Evolutionary conservation across 345 rosid species (phyloP), one percentile per base, ranked within the genome.

Genomic region (Ailanthus altissimus): DNA sequence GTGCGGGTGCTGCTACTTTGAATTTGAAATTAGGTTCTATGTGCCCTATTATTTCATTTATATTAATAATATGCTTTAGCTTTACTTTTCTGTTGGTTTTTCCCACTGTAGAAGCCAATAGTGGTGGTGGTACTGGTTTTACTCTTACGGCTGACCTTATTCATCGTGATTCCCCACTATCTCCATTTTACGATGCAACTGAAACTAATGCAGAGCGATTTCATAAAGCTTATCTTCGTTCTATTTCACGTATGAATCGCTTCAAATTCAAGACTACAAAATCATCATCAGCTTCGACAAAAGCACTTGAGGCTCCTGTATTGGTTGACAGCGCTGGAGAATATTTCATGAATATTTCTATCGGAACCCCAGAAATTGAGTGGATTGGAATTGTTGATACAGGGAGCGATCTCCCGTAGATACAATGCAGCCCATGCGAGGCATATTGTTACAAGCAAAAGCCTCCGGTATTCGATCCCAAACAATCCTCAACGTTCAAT

Each of bases 351-450:
- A 76, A 75, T 13, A 83, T 91, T 38, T 84, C 83, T 1, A 77
- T 91, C 4, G 94, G 97, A 49, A 86, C 85, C 20, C 98, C 92
- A 13, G 81, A 85, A 0, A 8, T 86, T 2, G 74, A 73, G 54
- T 72, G 85, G 2, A 70, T 89, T 0, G 92, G 77, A 4, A 77
- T 86, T 0, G 94, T 90, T 1, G 94, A 91, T 72, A 91, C 89
- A 0, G 91, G 93, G 0, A 93, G 93, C 21, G 90, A 93, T 72
- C 88, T 91, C 15, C 84, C 81, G 0, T 93, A 94, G 94, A 70
- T 85, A 2, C 96, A 91, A 14, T 93, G 96, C 73, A 73, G 82
- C 57, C 94, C 98, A 0, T 90, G 97, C 71, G 23, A 79, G 9
- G 42, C 74, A 36, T 93, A n/a, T n/a, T n/a, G 94, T 58, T 91